Conservation (phyloP, 2,329 filamentous ascomycete genomes). For the Colletotrichum filicis region DNA sequence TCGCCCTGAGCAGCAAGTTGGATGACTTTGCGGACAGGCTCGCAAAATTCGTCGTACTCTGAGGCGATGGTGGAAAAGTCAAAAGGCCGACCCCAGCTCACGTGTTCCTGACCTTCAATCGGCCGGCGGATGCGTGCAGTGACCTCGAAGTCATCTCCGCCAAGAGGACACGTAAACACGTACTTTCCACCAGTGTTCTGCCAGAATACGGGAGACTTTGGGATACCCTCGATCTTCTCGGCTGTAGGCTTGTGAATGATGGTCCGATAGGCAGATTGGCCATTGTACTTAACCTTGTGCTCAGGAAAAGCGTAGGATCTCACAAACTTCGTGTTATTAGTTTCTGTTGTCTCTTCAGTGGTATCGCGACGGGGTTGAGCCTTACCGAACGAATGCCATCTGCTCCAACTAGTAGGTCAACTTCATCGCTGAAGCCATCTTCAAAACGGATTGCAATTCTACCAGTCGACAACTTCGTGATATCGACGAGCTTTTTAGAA, state of each 20-base stretch:
- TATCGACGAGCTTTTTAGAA: slow-evolving; percentile 52
- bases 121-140: slow-evolving; percentile 41
- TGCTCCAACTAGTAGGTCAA: slow-evolving; percentile 61
- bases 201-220: slow-evolving; percentile 44
- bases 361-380: neutral
- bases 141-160: slow-evolving; percentile 47
- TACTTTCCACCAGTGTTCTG: slow-evolving; percentile 44
- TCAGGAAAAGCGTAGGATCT: slow-evolving; percentile 52
- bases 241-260: slow-evolving; percentile 42
- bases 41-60: slow-evolving; percentile 43
- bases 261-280: slow-evolving; percentile 46
- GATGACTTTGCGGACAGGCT: slow-evolving; percentile 43
- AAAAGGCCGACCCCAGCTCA: slow-evolving; percentile 44
- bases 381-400: slow-evolving; percentile 62
- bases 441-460: slow-evolving; percentile 56
- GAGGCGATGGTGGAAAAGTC: slow-evolving; percentile 37
- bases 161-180: slow-evolving; percentile 47
- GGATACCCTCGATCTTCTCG: slow-evolving; percentile 43
- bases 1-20: slow-evolving; percentile 40
- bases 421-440: slow-evolving; percentile 51
- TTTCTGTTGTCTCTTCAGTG: too few relatives aligned
- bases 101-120: slow-evolving; percentile 39
- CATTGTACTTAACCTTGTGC: slow-evolving; percentile 57
- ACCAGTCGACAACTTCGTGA: slow-evolving; percentile 48
- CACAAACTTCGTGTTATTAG: slow-evolving; percentile 45